Evolutionary conservation across 2,329 filamentous ascomycete genomes (phyloP), one percentile per base, ranked within the genome.

Genomic region (Pseudogymnoascus sp.): DNA sequence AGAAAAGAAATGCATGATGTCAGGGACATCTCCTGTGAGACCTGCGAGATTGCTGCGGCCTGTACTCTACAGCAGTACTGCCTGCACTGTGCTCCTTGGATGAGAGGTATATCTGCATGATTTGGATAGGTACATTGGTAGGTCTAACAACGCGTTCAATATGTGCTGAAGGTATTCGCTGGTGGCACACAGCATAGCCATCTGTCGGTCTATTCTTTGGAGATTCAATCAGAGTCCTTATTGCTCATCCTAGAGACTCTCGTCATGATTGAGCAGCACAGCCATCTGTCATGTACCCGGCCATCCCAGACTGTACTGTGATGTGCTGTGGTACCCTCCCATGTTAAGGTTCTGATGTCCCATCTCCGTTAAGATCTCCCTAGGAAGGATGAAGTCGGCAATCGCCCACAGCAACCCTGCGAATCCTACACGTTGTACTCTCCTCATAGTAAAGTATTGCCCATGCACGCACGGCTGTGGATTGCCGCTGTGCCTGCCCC

Each of bases 391-490:
- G 46, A n/a, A 53, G 26, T 31, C 46, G 26, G n/a, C 46, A 53
- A 53, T 53, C 46, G 46, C 8, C 46, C 46, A 53, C n/a, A 53
- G n/a, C 46, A 53, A 31, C 46, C 46, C 26, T 53, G 46, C 46
- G 46, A 53, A 31, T 53, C 8, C 46, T 31, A 53, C 46, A 53
- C 46, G 46, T 53, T 53, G 46, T 31, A 53, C 14, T 1, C n/a
- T n/a, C n/a, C n/a, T n/a, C n/a, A n/a, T n/a, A 19, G 19, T 19
- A 19, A 19, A 19, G 43, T 53, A 53, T 26, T 31, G 7, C 46
- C 46, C 46, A 53, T 53, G 46, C 46, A 53, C 14, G 46, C 46
- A 53, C 14, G 26, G 46, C 46, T 31, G 46, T 31, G 6, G 46
- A 6, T 53, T 16, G 26, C 24, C 24, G 24, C 46, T 31, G 46